Conservation (phyloP, 208 protist genomes). For the Trypanosoma mega region DNA sequence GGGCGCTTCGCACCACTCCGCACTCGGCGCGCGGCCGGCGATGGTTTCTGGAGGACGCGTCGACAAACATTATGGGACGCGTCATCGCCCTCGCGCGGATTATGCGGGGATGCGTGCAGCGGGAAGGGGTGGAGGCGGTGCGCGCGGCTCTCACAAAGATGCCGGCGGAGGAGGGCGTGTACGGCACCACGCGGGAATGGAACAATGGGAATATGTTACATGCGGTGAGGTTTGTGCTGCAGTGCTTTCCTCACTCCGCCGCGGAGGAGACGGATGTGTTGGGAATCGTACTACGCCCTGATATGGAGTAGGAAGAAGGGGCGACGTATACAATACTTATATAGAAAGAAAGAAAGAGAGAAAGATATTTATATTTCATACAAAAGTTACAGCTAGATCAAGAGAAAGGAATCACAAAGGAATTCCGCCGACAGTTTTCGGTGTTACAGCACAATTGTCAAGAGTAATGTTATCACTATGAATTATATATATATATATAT, state of each 20-base stretch:
- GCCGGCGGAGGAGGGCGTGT: not conserved
- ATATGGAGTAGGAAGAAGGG: no score
- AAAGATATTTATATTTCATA: no score
- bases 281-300: no score
- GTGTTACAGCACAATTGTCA: no score
- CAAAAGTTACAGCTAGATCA: no score
- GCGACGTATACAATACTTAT: no score
- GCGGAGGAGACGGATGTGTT: not conserved
- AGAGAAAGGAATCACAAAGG: no score
- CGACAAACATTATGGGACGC: conserved; percentile 16
- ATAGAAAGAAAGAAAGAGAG: not conserved
- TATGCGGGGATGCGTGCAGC: conserved; percentile 1
- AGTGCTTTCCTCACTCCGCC: conserved; percentile 9
- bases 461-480: no score
- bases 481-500: not conserved
- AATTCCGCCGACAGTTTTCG: no score
- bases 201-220: not conserved
- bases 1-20: conserved; percentile 3
- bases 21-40: conserved; percentile 7
- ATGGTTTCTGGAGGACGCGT: conserved; percentile 23
- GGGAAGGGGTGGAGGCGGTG: conserved; percentile 13
- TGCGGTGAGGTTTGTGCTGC: not conserved
- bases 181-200: not conserved
- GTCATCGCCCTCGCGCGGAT: conserved; percentile 21
- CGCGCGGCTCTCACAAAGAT: conserved; percentile 6